Evolutionary conservation across 371 early-diverging fungal genomes (phyloP), one percentile per base, ranked within the genome.

Genomic region (Funneliformis caledonium): DNA sequence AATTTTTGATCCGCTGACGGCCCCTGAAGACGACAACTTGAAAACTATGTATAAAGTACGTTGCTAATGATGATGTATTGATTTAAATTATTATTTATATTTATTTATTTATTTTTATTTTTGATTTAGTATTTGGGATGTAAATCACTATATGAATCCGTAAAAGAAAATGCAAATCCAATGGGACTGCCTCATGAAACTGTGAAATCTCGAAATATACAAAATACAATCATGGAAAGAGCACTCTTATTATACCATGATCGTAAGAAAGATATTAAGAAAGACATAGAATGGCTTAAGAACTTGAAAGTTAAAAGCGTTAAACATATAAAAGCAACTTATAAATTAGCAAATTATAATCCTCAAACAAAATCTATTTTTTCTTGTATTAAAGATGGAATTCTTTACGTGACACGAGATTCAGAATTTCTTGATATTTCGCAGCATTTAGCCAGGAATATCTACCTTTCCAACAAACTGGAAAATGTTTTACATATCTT

Each of bases 391-490:
- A 72, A 42, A 81, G 81, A 10, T 83, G 82, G 19, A 90, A 87
- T 80, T 86, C 85, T n/a, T 86, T 96, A 43, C 89, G 91, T 60
- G 88, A 95, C 0, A 87, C 91, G 47, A 14, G 91, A 92, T 9
- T 89, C 91, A 75, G 96, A 96, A 70, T 91, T 89, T 78, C 95
- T 95, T 84, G 97, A 97, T 83, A 89, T 96, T 72, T 94, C 95
- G 1, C 88, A 89, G 22, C 87, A 88, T 0, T 83, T 93, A 4
- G 88, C 91, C 0, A 83, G 81, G 73, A 37, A 84, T 5, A 80
- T 93, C 0, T 92, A 94, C 80, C 85, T 86, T 3, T 87, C 89
- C n/a, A 86, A 89, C 1, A 85, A 90, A 14, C 87, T 92, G 69
- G 94, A 92, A 72, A 93, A 94, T 81, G 87, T 91, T 7, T 87